phyloP scores from a whole-genome alignment of 805 yeast genomes.

The Wickerhamiella parazyma region DNA sequence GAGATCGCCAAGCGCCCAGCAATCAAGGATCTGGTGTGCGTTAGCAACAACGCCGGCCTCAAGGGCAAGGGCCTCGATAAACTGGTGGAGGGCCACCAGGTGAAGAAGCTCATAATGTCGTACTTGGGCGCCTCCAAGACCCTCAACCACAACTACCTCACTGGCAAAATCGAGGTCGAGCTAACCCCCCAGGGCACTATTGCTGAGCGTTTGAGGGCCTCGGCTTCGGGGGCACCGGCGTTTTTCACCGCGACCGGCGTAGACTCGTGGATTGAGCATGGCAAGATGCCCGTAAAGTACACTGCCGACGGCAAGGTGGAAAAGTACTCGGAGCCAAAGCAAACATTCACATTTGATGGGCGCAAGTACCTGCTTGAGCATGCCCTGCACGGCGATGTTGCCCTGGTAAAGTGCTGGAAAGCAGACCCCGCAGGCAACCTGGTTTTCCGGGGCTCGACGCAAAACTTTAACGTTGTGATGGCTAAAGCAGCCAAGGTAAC shows the following conservation, averaged over 20 bases:
- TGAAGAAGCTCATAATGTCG: slow-evolving; percentile 33
- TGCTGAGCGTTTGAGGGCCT: slow-evolving; percentile 37
- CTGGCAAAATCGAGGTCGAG: slow-evolving; percentile 35
- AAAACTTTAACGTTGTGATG: slow-evolving; percentile 34
- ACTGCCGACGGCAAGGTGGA: slow-evolving; percentile 28
- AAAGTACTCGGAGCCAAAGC: slow-evolving; percentile 29
- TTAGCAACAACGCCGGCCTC: slow-evolving; percentile 37
- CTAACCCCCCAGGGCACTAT: slow-evolving; percentile 40
- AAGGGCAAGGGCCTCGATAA: slow-evolving; percentile 33
- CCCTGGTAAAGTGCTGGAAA: slow-evolving; percentile 35
- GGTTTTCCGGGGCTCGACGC: slow-evolving; percentile 34
- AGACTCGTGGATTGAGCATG: slow-evolving; percentile 39
- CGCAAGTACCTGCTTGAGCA: slow-evolving; percentile 32
- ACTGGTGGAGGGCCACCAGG: slow-evolving; percentile 32
- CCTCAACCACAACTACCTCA: slow-evolving; percentile 30
- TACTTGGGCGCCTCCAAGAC: slow-evolving; percentile 35
- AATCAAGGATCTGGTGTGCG: slow-evolving; percentile 30
- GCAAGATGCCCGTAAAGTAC: slow-evolving; percentile 34
- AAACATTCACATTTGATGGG: slow-evolving; percentile 33
- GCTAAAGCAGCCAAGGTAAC: slow-evolving; percentile 35
- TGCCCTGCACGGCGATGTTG: slow-evolving; percentile 36
- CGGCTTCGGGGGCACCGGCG: slow-evolving; percentile 38
- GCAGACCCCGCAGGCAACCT: slow-evolving; percentile 38
- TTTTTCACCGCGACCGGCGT: slow-evolving; percentile 38
- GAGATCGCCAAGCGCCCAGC: slow-evolving; percentile 27